Conservation (phyloP, 495 filamentous ascomycete species). For the Podospora didyma region DNA sequence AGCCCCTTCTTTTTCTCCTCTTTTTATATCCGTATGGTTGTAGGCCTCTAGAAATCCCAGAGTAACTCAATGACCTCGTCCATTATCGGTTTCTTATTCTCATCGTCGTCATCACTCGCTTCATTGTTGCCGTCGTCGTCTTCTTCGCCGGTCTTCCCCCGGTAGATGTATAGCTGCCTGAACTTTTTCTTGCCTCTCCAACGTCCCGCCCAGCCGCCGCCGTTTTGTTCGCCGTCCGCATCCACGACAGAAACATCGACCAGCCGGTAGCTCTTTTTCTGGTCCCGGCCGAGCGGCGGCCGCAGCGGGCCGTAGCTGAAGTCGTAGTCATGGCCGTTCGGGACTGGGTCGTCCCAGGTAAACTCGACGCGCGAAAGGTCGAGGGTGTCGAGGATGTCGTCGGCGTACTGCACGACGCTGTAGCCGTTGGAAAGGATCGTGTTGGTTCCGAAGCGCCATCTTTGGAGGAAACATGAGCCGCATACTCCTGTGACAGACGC, state of each 20-base stretch:
- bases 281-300: conserved; percentile 7
- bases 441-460: conserved; percentile 57
- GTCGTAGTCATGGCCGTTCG: conserved; percentile 39
- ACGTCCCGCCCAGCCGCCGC: not conserved
- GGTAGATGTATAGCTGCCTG: conserved; percentile 27
- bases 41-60: conserved; percentile 21
- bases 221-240: not conserved
- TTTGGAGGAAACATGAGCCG: conserved; percentile 59
- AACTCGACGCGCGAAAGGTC: conserved; percentile 57
- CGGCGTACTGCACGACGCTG: conserved; percentile 53
- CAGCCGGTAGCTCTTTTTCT: conserved; percentile 38
- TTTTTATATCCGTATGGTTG: not conserved
- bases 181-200: conserved; percentile 7
- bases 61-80: conserved; percentile 34
- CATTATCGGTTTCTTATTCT: not conserved
- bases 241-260: conserved; percentile 7
- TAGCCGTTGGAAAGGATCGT: conserved; percentile 62
- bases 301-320: conserved; percentile 52
- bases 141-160: not conserved
- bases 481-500: conserved; percentile 51
- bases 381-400: conserved; percentile 40
- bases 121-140: not conserved
- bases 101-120: not conserved
- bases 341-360: conserved; percentile 53
- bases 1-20: not conserved